phyloP scores from a whole-genome alignment of 345 rosid species.

The Populus tremula region DNA sequence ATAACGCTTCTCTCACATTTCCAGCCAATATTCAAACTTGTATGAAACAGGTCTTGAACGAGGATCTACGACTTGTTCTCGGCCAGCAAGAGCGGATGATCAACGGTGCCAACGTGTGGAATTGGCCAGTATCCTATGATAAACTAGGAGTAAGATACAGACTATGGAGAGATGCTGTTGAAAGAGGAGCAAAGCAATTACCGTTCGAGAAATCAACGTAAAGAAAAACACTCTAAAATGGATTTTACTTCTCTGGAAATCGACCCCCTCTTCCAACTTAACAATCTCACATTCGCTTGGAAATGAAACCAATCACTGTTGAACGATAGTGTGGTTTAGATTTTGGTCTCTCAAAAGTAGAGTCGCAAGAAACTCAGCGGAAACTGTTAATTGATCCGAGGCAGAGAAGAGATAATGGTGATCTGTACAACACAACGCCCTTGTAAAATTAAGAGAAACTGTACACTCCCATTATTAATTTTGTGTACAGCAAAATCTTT shows the following conservation, averaged over 20 bases:
- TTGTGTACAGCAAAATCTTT: slow-evolving; percentile 42
- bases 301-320: neutral
- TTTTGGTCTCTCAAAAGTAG: neutral
- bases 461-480: slow-evolving; percentile 27
- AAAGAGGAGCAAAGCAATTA: slow-evolving; percentile 56
- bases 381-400: slow-evolving; percentile 25
- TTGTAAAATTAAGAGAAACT: slow-evolving; percentile 29
- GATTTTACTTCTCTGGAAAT: slow-evolving; percentile 15
- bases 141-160: slow-evolving; percentile 95
- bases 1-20: neutral
- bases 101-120: slow-evolving; percentile 87
- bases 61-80: slow-evolving; percentile 77
- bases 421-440: neutral
- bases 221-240: neutral
- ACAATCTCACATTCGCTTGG: neutral
- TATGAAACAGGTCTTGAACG: slow-evolving; percentile 72
- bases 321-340: neutral
- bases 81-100: slow-evolving; percentile 97
- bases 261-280: slow-evolving; percentile 1
- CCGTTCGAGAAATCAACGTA: slow-evolving; percentile 53
- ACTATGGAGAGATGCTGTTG: slow-evolving; percentile 77
- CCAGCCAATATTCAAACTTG: neutral
- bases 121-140: slow-evolving; percentile 82
- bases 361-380: neutral
- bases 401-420: slow-evolving; percentile 10